Evolutionary conservation across 73 alveolate species (phyloP), one percentile per base, ranked within the genome.

Genomic region (Effrenium voratum): DNA sequence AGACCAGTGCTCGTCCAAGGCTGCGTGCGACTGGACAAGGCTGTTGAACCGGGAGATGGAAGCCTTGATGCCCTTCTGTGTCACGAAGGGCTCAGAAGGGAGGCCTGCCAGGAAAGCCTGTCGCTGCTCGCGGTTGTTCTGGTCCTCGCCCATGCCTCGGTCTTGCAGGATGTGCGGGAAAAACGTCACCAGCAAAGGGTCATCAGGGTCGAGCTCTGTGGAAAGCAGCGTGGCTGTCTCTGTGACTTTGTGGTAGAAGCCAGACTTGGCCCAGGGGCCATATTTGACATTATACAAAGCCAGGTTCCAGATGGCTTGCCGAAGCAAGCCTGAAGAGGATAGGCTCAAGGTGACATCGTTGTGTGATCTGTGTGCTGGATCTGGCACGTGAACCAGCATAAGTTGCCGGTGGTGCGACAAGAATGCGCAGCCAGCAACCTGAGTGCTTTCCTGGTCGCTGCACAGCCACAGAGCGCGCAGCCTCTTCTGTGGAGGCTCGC

Each of bases 401-500:
- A 80, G 49, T 12, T 38, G 30, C 22, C 40, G 46, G 41, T 80
- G 72, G 46, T 50, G 60, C 72, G 44, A 45, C 91, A 80, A 30
- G 41, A 80, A 80, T 5, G 44, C 46, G 32, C 24, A 5, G 6
- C 47, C 91, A 45, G 91, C 45, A 30, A 80, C 4, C 72, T 80
- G 91, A 45, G 46, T 24, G 30, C 55, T 30, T 47, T 80, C 91
- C 47, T 80, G 91, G 91, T 80, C 91, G 24, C 72, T 80, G 85
- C 85, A 75, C 1, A 75, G 38, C 30, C 34, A 26, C 59, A 75
- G 30, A 22, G 28, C n/a, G 85, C 34, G 38, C 19, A 52, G 85
- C 34, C 55, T 34, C 15, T 38, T 32, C 22, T 3, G 36, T 16
- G 85, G 26, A 38, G 85, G 55, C 0, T 12, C 45, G 24, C 30